Conservation (phyloP, 1,284 basidiomycete species). For the Puccinia coronata region DNA sequence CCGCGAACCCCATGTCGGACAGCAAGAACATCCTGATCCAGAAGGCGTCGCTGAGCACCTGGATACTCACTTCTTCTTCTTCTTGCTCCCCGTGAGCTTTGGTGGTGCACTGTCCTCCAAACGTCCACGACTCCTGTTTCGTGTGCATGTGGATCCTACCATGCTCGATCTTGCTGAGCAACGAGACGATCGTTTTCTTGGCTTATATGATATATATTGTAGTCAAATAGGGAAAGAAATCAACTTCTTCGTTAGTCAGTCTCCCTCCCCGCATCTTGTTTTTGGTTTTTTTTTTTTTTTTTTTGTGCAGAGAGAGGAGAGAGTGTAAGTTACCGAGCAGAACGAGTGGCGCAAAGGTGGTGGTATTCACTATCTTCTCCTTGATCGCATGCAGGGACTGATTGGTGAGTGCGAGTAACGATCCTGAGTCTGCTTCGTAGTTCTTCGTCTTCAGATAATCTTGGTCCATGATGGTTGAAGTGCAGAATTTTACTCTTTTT, state of each 20-base stretch:
- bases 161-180: conserved; percentile 63
- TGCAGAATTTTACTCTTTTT: too few species aligned
- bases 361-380: conserved; percentile 15
- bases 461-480: not conserved
- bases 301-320: not conserved
- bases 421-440: not conserved
- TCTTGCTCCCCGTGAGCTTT: conserved; percentile 32
- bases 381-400: not conserved
- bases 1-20: conserved; percentile 77
- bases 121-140: conserved; percentile 61
- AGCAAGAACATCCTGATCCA: conserved; percentile 71
- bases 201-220: too few species aligned
- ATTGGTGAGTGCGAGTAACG: not conserved
- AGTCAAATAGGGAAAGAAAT: too few species aligned
- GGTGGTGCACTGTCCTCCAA: conserved; percentile 61
- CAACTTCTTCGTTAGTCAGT: too few species aligned
- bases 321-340: too few species aligned
- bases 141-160: conserved; percentile 62
- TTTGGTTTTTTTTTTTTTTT: not conserved
- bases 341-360: not conserved
- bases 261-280: not conserved
- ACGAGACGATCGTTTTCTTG: conserved; percentile 50
- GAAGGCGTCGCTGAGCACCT: conserved; percentile 71
- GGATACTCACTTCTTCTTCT: conserved; percentile 64
- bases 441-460: conserved; percentile 9